phyloP scores from a whole-genome alignment of 192 early-diverging fungal genomes.

The Gigaspora rosea region DNA sequence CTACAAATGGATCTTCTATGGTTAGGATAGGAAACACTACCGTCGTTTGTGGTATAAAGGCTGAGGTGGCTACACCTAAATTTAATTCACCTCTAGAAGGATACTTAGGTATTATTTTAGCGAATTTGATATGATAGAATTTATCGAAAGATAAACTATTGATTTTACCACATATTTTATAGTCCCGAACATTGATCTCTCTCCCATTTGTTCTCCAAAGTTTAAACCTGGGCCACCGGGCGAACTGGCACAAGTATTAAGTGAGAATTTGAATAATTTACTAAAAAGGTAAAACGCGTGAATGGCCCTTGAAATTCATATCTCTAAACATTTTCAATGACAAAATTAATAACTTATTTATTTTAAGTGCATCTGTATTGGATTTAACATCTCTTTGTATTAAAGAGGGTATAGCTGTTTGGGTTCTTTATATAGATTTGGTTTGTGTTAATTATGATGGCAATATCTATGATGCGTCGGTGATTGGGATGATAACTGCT shows the following conservation, averaged over 20 bases:
- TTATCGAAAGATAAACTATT: too few species aligned
- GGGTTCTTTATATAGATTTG: constrained; percentile 87
- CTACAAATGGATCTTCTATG: constrained; percentile 83
- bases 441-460: constrained; percentile 92
- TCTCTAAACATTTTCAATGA: too few species aligned
- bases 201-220: constrained; percentile 83
- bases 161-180: constrained; percentile 33
- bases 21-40: constrained; percentile 87
- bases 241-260: constrained; percentile 80
- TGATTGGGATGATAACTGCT: constrained; percentile 79
- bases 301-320: too few species aligned
- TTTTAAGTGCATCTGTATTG: constrained; percentile 56
- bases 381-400: constrained; percentile 77
- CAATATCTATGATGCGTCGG: constrained; percentile 82
- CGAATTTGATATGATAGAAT: too few species aligned
- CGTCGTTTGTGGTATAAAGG: constrained; percentile 93
- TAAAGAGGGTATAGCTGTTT: constrained; percentile 75
- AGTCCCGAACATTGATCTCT: constrained; percentile 91
- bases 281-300: constrained; percentile 48
- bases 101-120: constrained; percentile 40
- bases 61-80: constrained; percentile 83
- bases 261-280: constrained; percentile 74
- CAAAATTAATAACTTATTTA: too few species aligned
- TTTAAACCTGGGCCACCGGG: constrained; percentile 85
- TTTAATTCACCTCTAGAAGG: constrained; percentile 69